Conservation (phyloP, 2,329 filamentous ascomycete species). For the Penicillium glabrum region DNA sequence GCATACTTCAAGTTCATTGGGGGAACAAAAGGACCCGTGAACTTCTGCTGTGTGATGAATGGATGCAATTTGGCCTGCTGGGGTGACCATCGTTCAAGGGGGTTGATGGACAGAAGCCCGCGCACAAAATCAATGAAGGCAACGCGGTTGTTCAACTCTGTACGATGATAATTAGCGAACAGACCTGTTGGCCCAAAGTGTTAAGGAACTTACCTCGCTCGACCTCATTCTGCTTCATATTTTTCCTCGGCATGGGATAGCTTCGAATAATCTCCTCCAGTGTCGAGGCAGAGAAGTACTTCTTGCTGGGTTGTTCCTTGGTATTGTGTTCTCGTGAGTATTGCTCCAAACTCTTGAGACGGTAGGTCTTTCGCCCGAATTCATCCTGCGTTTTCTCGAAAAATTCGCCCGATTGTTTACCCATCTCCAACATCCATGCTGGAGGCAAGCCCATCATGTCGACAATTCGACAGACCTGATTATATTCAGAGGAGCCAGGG, state of each 20-base stretch:
- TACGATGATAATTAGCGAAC: slow-evolving; percentile 18
- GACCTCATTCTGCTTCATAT: slow-evolving; percentile 97
- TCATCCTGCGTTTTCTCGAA: slow-evolving; percentile 93
- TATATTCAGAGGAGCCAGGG: slow-evolving; percentile 97
- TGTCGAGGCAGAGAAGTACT: slow-evolving; percentile 94
- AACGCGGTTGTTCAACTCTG: slow-evolving; percentile 97
- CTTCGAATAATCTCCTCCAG: slow-evolving; percentile 96
- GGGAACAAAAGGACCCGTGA: slow-evolving; percentile 90
- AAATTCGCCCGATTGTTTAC: slow-evolving; percentile 95
- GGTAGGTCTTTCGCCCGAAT: slow-evolving; percentile 85
- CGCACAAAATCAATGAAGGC: slow-evolving; percentile 98
- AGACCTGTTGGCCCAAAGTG: neutral
- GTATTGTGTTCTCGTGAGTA: slow-evolving; percentile 93
- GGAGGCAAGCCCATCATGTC: slow-evolving; percentile 97
- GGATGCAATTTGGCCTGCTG: slow-evolving; percentile 96
- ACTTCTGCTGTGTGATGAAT: slow-evolving; percentile 98
- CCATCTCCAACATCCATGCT: slow-evolving; percentile 99
- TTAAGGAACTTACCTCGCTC: slow-evolving; percentile 70
- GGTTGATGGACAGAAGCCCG: slow-evolving; percentile 89
- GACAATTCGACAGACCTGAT: slow-evolving; percentile 93
- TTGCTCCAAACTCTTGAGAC: slow-evolving; percentile 96
- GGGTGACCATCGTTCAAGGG: slow-evolving; percentile 93
- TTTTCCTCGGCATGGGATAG: slow-evolving; percentile 97
- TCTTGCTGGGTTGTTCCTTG: slow-evolving; percentile 99
- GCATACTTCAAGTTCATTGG: slow-evolving; percentile 94